These are phyloP conservation scores for Pythium pectinolyticum DNA, from an alignment of 352 stramenopile genomes.

Conservation along the genomic window DNA sequence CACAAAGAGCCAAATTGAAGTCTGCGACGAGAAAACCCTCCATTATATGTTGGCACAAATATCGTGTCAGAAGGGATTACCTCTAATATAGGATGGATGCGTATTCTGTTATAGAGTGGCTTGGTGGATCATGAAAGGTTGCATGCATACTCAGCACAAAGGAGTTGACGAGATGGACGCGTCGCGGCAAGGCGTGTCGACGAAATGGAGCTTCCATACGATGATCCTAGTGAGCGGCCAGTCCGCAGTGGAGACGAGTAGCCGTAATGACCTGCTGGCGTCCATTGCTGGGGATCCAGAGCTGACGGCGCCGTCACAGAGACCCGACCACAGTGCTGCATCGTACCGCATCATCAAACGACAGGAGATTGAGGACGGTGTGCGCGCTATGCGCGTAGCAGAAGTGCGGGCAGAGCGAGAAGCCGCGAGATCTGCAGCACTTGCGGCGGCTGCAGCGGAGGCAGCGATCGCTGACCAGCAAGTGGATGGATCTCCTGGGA, in stretches of 20 bases:
- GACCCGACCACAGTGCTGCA: constrained; percentile 9
- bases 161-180: not conserved
- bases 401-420: constrained; percentile 7
- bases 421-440: not conserved
- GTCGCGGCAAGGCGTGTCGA: too few relatives aligned
- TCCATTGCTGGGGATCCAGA: constrained; percentile 27
- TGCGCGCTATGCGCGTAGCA: constrained; percentile 21
- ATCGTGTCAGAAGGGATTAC: not conserved
- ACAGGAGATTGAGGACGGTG: constrained; percentile 35
- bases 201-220: constrained; percentile 57
- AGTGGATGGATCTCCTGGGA: not conserved
- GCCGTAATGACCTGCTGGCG: constrained; percentile 32
- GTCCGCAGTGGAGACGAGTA: constrained; percentile 34
- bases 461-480: not conserved
- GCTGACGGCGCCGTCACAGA: constrained; percentile 29
- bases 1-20: constrained; percentile 13
- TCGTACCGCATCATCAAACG: constrained; percentile 54
- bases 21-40: not conserved
- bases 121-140: constrained; percentile 1
- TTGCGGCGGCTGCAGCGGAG: not conserved
- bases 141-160: not conserved
- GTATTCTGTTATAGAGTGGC: not conserved
- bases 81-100: not conserved
- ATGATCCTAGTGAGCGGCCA: constrained; percentile 45
- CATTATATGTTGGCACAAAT: not conserved